Conservation (phyloP, 1,284 basidiomycete species). For the Phenoliferia sp. region DNA sequence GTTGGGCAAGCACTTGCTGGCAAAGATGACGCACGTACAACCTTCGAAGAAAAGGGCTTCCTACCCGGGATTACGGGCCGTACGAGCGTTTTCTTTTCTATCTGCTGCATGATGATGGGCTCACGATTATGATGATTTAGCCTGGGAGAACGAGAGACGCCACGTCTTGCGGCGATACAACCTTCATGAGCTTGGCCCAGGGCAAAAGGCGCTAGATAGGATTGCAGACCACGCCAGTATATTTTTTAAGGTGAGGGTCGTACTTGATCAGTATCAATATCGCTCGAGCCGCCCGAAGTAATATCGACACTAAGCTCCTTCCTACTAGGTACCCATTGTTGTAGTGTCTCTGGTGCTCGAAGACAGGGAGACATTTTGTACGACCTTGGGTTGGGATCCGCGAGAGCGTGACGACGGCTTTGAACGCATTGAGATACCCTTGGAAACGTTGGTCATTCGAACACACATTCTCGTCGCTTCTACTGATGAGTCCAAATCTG, state of each 20-base stretch:
- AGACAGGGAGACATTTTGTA: background rate
- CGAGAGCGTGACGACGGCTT: background rate
- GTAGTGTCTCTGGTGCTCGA: background rate
- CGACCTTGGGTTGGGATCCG: background rate
- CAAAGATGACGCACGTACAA: background rate
- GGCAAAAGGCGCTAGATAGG: background rate
- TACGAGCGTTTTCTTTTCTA: background rate
- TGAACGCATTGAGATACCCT: background rate
- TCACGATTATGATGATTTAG: background rate
- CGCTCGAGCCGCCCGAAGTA: no score
- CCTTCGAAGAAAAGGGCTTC: background rate
- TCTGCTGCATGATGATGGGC: background rate
- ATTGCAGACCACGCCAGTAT: background rate
- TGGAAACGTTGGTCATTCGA: background rate
- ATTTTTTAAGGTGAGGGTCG: background rate
- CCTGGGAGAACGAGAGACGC: background rate
- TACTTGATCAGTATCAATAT: background rate
- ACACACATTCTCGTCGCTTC: no score
- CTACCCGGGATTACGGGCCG: background rate
- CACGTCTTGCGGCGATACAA: background rate
- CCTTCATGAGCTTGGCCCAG: background rate
- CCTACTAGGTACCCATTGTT: background rate
- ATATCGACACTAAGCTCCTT: background rate
- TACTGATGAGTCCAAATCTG: background rate
- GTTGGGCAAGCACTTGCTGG: no score